Evolutionary conservation across 768 basidiomycete genomes (phyloP).

Genomic region (Phaeolepiota aurea): DNA sequence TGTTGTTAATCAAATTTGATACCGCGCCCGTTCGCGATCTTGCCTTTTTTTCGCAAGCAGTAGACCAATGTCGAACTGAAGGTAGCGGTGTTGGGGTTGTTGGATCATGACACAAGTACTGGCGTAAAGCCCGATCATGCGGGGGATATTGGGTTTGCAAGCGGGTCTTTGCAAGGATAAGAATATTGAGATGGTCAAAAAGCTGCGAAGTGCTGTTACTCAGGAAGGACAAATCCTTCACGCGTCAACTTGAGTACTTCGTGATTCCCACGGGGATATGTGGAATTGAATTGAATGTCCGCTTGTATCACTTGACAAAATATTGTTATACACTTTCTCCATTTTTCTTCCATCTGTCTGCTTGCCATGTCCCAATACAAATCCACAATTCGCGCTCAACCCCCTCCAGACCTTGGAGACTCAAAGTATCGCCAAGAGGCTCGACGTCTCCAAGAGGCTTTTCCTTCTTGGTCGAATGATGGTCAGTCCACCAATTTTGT

Average conservation of each 20-base stretch:
- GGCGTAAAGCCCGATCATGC: not conserved
- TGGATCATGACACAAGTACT: too few species aligned
- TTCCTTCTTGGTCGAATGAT: constrained; percentile 62
- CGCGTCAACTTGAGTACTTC: not conserved
- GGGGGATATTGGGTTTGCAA: not conserved
- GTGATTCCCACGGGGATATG: constrained; percentile 17
- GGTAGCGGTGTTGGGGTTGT: too few species aligned
- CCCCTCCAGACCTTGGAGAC: constrained; percentile 22
- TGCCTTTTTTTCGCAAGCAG: too few species aligned
- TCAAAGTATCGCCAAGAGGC: constrained; percentile 47
- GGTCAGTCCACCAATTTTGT: constrained; percentile 28
- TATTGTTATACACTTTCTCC: constrained; percentile 12
- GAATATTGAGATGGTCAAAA: too few species aligned
- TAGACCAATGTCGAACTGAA: too few species aligned
- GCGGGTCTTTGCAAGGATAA: too few species aligned
- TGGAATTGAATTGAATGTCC: constrained; percentile 19
- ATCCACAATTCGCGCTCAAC: constrained; percentile 33
- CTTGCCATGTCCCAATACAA: constrained; percentile 47
- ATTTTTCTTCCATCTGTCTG: constrained; percentile 14
- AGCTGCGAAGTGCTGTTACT: not conserved
- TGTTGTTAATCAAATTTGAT: not conserved
- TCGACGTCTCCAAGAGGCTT: constrained; percentile 60
- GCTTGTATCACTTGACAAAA: constrained; percentile 13
- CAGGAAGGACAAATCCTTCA: not conserved
- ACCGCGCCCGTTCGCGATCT: not conserved